Evolutionary conservation across 768 basidiomycete species (phyloP).

Genomic region (Agrocybe praecox): DNA sequence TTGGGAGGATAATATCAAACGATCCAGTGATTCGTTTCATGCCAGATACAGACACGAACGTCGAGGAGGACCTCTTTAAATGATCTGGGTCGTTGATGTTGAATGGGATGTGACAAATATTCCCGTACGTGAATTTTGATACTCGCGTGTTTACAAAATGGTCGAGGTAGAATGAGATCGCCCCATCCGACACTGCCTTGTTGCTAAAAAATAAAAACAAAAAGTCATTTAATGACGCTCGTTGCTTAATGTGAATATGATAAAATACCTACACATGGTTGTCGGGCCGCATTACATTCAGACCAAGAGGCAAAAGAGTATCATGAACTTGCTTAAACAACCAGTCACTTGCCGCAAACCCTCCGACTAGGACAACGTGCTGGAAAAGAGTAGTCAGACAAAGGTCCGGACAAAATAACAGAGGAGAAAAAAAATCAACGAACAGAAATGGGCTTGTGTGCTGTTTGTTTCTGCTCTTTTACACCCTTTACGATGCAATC

Average conservation of each 20-base stretch:
- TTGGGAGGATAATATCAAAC: conserved; percentile 45
- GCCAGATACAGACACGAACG: conserved; percentile 38
- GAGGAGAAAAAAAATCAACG: conserved; percentile 2
- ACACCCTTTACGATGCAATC: conserved; percentile 36
- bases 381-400: conserved; percentile 9
- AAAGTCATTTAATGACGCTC: not conserved
- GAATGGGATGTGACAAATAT: conserved; percentile 36
- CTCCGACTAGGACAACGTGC: conserved; percentile 56
- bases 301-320: conserved; percentile 35
- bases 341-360: conserved; percentile 61
- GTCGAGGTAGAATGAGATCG: conserved; percentile 43
- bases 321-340: conserved; percentile 45
- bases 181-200: conserved; percentile 57
- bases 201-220: conserved; percentile 24
- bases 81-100: conserved; percentile 43
- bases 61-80: conserved; percentile 28
- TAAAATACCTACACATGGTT: conserved; percentile 49
- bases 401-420: not conserved
- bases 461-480: conserved; percentile 21
- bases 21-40: conserved; percentile 37
- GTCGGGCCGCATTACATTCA: conserved; percentile 51
- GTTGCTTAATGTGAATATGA: not conserved
- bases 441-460: conserved; percentile 33
- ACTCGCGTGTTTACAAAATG: conserved; percentile 51
- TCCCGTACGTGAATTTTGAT: conserved; percentile 50